A percentile compares a stretch with the other conserved stretches of the same genome.
phyloP scores from a whole-genome alignment of 2,329 filamentous ascomycete species.

The Trichoderma asperellum region DNA sequence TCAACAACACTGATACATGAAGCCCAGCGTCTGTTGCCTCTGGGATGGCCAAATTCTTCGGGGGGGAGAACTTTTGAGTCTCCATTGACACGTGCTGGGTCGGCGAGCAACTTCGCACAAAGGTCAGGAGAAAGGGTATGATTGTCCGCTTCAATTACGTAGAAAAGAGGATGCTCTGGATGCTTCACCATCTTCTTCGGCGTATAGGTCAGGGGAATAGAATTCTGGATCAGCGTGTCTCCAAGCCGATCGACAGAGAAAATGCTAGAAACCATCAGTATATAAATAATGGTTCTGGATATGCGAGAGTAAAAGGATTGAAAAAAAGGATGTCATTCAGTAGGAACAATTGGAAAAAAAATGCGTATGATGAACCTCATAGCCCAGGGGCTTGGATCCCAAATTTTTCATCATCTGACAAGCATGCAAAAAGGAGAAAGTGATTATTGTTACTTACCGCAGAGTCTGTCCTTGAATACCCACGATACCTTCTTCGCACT shows the following conservation, averaged over 20 bases:
- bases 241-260: slow-evolving; percentile 88
- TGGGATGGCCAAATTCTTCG: slow-evolving; percentile 86
- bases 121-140: slow-evolving; percentile 85
- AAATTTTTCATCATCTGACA: slow-evolving; percentile 65
- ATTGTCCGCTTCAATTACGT: slow-evolving; percentile 91
- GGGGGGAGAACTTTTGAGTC: slow-evolving; percentile 72
- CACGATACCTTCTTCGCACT: slow-evolving; percentile 91
- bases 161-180: slow-evolving; percentile 86
- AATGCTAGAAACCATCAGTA: slow-evolving; percentile 59
- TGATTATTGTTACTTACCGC: slow-evolving; percentile 60
- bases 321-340: slow-evolving; percentile 63
- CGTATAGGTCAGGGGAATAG: slow-evolving; percentile 85
- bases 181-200: slow-evolving; percentile 86
- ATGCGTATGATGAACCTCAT: slow-evolving; percentile 60
- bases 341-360: slow-evolving; percentile 93
- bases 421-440: slow-evolving; percentile 41
- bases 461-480: slow-evolving; percentile 88
- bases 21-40: slow-evolving; percentile 84
- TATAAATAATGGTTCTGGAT: neutral
- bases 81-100: slow-evolving; percentile 71
- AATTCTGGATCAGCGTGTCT: slow-evolving; percentile 84
- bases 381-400: slow-evolving; percentile 60
- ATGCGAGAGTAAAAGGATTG: neutral
- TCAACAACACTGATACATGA: slow-evolving; percentile 95
- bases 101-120: slow-evolving; percentile 71